Evolutionary conservation across 768 basidiomycete genomes (phyloP).

Genomic region (Tubosaeta brunneosetosa): DNA sequence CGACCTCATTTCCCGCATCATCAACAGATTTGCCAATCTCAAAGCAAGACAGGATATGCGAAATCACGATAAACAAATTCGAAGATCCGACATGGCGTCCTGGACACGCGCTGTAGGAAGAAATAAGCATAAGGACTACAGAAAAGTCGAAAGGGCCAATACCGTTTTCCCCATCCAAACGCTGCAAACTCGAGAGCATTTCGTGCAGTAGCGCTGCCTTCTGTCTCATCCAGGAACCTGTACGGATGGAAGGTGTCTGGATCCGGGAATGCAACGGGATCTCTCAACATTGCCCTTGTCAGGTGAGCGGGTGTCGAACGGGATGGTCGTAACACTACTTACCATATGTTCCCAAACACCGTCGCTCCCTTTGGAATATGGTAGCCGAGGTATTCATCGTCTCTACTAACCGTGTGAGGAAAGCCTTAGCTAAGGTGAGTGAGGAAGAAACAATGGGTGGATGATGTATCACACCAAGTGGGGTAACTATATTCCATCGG

Average conservation of each 20-base stretch:
- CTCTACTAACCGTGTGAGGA: constrained; percentile 33
- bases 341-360: constrained; percentile 40
- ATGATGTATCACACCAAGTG: constrained; percentile 12
- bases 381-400: constrained; percentile 27
- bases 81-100: background rate
- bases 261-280: background rate
- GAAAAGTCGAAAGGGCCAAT: no score
- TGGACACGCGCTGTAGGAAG: background rate
- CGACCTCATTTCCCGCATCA: background rate
- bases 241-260: background rate
- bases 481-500: constrained; percentile 10
- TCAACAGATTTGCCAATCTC: background rate
- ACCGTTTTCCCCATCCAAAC: background rate
- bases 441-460: no score
- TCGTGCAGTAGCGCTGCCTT: background rate
- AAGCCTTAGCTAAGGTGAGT: no score
- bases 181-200: background rate
- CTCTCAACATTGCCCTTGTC: constrained; percentile 1
- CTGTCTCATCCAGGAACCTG: background rate
- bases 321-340: background rate
- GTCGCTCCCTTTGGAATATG: constrained; percentile 39
- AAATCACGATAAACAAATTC: background rate
- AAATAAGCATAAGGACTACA: background rate
- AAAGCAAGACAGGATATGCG: constrained; percentile 1
- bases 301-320: background rate